phyloP scores from a whole-genome alignment of 768 basidiomycete genomes.

The Auriscalpium vulgare region DNA sequence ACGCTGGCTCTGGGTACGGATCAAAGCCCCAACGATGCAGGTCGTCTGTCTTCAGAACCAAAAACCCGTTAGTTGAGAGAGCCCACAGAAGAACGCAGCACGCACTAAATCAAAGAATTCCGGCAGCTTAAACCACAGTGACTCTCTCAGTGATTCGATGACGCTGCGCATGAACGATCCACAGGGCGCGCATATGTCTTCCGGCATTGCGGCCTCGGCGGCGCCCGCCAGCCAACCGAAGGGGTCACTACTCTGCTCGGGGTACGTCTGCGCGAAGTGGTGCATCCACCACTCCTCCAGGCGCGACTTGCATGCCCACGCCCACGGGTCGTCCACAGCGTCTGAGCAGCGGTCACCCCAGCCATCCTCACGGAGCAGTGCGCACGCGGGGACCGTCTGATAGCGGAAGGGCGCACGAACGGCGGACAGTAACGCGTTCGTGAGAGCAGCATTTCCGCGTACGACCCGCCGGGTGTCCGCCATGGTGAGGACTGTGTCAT shows the following conservation, averaged over 20 bases:
- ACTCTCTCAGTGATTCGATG: background rate
- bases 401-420: background rate
- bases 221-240: background rate
- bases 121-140: background rate
- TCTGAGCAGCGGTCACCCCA: background rate
- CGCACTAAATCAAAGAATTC: background rate
- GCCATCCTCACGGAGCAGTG: background rate
- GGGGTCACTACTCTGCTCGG: background rate
- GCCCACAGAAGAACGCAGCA: too few relatives aligned
- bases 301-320: background rate
- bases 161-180: background rate
- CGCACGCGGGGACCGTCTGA: background rate
- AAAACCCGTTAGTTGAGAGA: too few relatives aligned
- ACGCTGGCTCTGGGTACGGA: too few relatives aligned
- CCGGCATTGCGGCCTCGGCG: background rate
- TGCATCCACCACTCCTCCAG: background rate
- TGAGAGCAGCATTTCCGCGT: constrained; percentile 7
- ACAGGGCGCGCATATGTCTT: background rate
- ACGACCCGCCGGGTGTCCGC: constrained; percentile 11
- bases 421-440: constrained; percentile 2
- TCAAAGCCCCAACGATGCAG: too few relatives aligned
- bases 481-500: constrained; percentile 7
- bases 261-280: background rate
- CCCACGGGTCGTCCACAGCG: background rate
- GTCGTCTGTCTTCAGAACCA: too few relatives aligned